These are phyloP conservation scores for Nemania sp. DNA, from an alignment of 2,329 filamentous ascomycete species.

Conservation along the genomic window DNA sequence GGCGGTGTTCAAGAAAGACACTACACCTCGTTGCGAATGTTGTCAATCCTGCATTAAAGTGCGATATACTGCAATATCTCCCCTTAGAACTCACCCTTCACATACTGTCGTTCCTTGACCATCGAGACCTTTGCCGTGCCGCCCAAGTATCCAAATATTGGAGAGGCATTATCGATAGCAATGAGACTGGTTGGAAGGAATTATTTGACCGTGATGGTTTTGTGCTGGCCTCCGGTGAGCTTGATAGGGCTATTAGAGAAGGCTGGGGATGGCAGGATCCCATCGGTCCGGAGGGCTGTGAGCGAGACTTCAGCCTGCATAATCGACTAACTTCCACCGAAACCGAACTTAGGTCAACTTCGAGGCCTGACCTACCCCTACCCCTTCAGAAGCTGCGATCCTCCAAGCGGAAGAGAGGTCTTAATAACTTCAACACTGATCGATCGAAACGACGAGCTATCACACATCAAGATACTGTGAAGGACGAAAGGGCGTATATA, in stretches of 20 bases:
- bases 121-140: constrained; percentile 86
- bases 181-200: constrained; percentile 96
- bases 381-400: constrained; percentile 58
- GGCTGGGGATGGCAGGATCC: constrained; percentile 99
- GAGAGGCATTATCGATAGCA: constrained; percentile 89
- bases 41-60: constrained; percentile 94
- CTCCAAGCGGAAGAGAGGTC: constrained; percentile 68
- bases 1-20: constrained; percentile 87
- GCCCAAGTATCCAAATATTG: constrained; percentile 95
- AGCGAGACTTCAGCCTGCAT: constrained; percentile 79
- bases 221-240: constrained; percentile 80
- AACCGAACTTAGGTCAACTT: constrained; percentile 60
- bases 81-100: constrained; percentile 89
- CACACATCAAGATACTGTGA: constrained; percentile 60
- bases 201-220: constrained; percentile 89
- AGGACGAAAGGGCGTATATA: constrained; percentile 57
- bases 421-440: constrained; percentile 61
- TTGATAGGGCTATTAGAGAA: constrained; percentile 86
- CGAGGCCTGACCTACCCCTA: constrained; percentile 57
- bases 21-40: constrained; percentile 89
- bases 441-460: constrained; percentile 66
- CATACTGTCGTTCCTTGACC: constrained; percentile 86
- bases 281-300: constrained; percentile 77
- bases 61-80: constrained; percentile 87
- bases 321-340: constrained; percentile 66